Base-by-base conservation (phyloP, 1,284 basidiomycete species). In the Sporisorium iseilematis-ciliati region DNA sequence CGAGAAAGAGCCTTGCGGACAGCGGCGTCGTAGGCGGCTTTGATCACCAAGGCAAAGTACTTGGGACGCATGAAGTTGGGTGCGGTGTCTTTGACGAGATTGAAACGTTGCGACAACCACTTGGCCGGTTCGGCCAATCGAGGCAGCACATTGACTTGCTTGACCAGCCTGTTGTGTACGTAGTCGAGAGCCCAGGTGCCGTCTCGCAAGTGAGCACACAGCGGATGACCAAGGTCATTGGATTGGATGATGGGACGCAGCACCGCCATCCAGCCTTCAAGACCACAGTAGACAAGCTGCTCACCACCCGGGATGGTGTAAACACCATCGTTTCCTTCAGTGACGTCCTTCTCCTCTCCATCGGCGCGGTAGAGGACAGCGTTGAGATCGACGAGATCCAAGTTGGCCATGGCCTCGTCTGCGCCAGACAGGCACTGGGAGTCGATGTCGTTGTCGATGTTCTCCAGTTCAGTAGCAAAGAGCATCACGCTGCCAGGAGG, bases 131-230 rank as follows among this genome's bases (percentile, higher is more conserved):
- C 60, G 26, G 57, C 65, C 21, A 82, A 59, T 7, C 66, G 67
- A 21, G 80, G 81, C 56, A 82, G 73, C 7, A 72, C 52, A 7
- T 62, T 57, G 45, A 46, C 35, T 43, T 78, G 76, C 93, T 89
- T 89, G 57, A 88, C 87, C 38, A 99, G 86, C 33, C 96, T 89
- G 11, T 65, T 45, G 45, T 80, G 75, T 14, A 80, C 67, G 38
- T 82, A 82, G 75, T 82, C 81, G 18, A 82, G 52, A 29, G 81
- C 75, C 81, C 81, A 82, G 18, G 78, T 65, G 21, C 80, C 81
- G 14, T 79, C 65, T 38, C 81, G 76, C 18, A 82, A 66, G 49
- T 82, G 80, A 18, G 49, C 80, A 53, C 81, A 82, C 14, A 82
- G 53, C 10, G 81, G 72, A 41, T 82, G 81, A 33, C 81, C 81